Base-by-base conservation (phyloP, 1,139 yeast species). In the Lodderomyces pseudojiufengensis region DNA sequence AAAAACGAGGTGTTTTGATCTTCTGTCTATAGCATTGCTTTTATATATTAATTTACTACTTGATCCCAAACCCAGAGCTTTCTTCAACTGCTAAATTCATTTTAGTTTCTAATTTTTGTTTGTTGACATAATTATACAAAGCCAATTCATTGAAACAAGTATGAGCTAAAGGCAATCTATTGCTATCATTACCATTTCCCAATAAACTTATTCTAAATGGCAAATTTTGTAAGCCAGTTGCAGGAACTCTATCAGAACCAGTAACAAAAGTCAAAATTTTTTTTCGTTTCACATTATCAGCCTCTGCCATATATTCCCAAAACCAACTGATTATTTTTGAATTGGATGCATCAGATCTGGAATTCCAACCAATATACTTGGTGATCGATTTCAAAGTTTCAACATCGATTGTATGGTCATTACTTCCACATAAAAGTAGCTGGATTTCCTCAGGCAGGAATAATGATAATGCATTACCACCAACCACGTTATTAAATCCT, bases 121-220 rank as follows among this genome's bases (percentile, higher is more conserved):
- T 65, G 4, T 73, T 53, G 5, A 58, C 49, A 55, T 90, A 92
- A 34, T 78, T 78, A 58, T 80, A 84, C 6, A 92, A 47, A 37
- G 92, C 85, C 28, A 92, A 58, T 61, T 90, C 96, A 53, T 88
- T 90, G 61, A 90, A 92, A 50, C 97, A 92, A 0, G 97, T 92
- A 51, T 90, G 97, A 0, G 97, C 90, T 9, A 82, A 63, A 0
- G 97, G 97, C 21, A 88, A 61, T 34, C 82, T 63, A 4, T 73
- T 62, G 36, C 65, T 55, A 42, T 75, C 77, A 2, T 61, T 66
- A 3, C 82, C 81, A 21, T 46, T 47, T 14, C 48, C 45, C 14
- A 78, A 48, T 37, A 72, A 63, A 26, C 79, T 71, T 32, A 85
- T 76, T 44, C 81, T 81, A 50, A 90, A 82, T 29, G 70, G 70